Evolutionary conservation across 2,329 filamentous ascomycete species (phyloP).

Genomic region (Botryotinia calthae): DNA sequence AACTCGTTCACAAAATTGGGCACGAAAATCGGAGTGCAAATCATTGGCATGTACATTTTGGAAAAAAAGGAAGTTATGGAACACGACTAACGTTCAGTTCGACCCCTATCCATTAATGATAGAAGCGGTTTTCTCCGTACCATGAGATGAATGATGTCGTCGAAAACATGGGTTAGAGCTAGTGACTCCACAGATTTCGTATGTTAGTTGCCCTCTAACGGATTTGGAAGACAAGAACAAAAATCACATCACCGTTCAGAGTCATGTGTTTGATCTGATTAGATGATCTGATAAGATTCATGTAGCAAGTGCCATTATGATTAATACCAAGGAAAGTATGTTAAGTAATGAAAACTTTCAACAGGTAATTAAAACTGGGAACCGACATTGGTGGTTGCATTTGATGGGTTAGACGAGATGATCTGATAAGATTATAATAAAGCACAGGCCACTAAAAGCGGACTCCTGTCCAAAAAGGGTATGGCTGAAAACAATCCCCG

Average conservation of each 20-base stretch:
- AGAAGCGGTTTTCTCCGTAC: background rate
- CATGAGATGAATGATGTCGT: background rate
- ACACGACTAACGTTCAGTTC: background rate
- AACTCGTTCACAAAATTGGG: background rate
- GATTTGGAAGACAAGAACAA: background rate
- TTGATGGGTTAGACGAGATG: background rate
- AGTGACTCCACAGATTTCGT: background rate
- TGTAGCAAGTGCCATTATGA: background rate
- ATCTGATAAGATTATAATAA: background rate
- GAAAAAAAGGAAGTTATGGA: background rate
- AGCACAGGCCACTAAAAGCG: background rate
- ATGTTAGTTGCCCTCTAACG: background rate
- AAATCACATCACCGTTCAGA: background rate
- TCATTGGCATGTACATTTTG: background rate
- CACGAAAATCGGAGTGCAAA: background rate
- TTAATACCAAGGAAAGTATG: background rate
- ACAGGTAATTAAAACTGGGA: background rate
- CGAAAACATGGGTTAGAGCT: background rate
- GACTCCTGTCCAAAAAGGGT: background rate
- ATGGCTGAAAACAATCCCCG: background rate
- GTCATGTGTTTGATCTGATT: conserved; percentile 9
- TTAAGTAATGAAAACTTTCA: background rate
- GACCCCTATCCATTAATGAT: background rate
- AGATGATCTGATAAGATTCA: conserved; percentile 16
- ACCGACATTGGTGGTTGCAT: background rate